Base-by-base conservation (phyloP, 345 rosid species). In the Pistacia integerrima region DNA sequence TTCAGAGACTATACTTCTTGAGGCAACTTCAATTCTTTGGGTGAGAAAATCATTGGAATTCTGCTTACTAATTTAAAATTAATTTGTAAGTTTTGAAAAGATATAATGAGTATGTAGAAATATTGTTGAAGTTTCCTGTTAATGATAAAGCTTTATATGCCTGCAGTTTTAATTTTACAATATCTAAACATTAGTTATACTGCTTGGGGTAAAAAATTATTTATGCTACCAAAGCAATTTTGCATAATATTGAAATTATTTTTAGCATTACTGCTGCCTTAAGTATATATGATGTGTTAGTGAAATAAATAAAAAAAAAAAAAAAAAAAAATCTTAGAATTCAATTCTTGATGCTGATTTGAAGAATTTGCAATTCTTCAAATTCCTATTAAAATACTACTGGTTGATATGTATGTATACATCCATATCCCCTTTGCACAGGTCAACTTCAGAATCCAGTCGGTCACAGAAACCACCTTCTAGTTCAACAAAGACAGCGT, bases 361-460 rank as follows among this genome's bases (percentile, higher is more conserved):
- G 46, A 41, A 41, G 9, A 41, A 41, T 41, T 41, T 41, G 46
- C 9, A 41, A 41, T 41, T 41, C 46, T 41, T 7, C 9, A 8
- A 41, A 41, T 41, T 8, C 46, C 46, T 7, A 41, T 41, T 41
- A 8, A 41, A 41, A 41, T 41, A 41, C 41, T 46, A 72, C 14
- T 1, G 51, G 35, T 62, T n/a, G 44, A 52, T 65, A 11, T 35
- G 17, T 61, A 20, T 52, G 8, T 55, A 61, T 52, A 54, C 44
- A 20, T 22, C 46, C 17, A 25, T 69, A 60, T 68, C 36, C 52
- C 44, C 55, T 20, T 55, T 81, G 67, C 49, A 56, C 87, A 92
- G 97, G 85, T 79, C 92, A 82, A 77, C 82, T 72, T 84, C 86
- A 35, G 93, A 85, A 58, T 74, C 83, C 5, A 79, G 20, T 72